Percentiles rank a stretch among this genome's conserved stretches.
Conservation (phyloP, 2,329 filamentous ascomycete species). For the Scleromitrula shiraiana region DNA sequence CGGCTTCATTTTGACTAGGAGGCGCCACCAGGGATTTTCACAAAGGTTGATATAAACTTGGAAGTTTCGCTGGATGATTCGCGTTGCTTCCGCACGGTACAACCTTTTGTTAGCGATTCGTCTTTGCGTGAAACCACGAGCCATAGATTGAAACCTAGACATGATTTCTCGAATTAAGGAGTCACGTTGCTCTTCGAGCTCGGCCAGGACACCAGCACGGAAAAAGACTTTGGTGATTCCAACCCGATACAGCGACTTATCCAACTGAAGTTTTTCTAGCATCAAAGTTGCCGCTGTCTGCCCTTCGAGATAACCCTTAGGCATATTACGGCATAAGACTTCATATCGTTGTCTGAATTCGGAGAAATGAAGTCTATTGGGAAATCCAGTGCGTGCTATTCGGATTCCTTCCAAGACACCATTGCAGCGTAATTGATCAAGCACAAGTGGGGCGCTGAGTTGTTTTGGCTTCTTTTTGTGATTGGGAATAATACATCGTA, state of each 20-base stretch:
- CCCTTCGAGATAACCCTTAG: conserved; percentile 84
- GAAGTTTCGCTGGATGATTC: conserved; percentile 93
- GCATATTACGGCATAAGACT: conserved; percentile 81
- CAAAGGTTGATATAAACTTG: conserved; percentile 84
- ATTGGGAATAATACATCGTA: conserved; percentile 94
- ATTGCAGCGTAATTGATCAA: conserved; percentile 96
- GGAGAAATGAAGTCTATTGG: conserved; percentile 82
- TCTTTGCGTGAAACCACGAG: conserved; percentile 81
- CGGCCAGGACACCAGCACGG: conserved; percentile 87
- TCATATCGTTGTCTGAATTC: conserved; percentile 96
- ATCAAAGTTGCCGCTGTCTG: conserved; percentile 80
- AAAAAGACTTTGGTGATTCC: conserved; percentile 98
- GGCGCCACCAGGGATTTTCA: conserved; percentile 93
- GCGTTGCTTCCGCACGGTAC: conserved; percentile 88
- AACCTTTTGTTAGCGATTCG: conserved; percentile 86
- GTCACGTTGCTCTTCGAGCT: conserved; percentile 93
- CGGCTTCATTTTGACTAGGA: conserved; percentile 92
- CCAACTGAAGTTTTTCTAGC: conserved; percentile 79
- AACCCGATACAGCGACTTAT: conserved; percentile 81
- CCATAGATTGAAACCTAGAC: conserved; percentile 83
- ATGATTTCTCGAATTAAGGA: conserved; percentile 90
- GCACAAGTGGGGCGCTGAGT: conserved; percentile 82
- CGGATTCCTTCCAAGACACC: conserved; percentile 98
- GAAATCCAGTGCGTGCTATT: conserved; percentile 94
- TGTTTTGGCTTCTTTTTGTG: conserved; percentile 96